These are phyloP conservation scores for Chionographis japonica DNA, from an alignment of 106 monocot genomes.

Conservation along the genomic window DNA sequence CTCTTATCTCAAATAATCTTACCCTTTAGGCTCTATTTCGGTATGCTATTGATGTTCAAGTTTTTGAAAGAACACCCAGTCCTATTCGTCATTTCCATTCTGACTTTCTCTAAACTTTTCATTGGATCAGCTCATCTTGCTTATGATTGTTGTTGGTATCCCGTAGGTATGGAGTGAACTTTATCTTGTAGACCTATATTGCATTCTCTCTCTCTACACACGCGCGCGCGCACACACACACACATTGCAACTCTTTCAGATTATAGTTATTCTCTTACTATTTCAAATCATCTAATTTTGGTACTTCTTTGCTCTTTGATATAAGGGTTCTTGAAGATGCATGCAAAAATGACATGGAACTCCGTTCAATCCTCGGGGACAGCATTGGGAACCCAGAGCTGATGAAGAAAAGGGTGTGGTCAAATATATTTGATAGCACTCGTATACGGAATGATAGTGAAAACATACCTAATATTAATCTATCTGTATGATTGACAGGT, in stretches of 20 bases:
- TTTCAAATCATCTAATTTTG: background rate
- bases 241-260: background rate
- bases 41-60: too few relatives aligned
- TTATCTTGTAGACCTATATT: too few relatives aligned
- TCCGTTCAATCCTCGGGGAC: slow-evolving; percentile 91
- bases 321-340: slow-evolving; percentile 81
- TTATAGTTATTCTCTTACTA: background rate
- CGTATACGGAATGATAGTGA: background rate
- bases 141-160: too few relatives aligned
- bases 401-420: slow-evolving; percentile 81
- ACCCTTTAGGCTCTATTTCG: too few relatives aligned
- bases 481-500: slow-evolving; percentile 41
- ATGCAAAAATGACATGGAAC: slow-evolving; percentile 83
- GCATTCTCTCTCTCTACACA: too few relatives aligned
- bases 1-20: too few relatives aligned
- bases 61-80: too few relatives aligned
- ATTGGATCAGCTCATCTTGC: too few relatives aligned
- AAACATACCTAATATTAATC: background rate
- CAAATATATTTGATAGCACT: slow-evolving; percentile 5
- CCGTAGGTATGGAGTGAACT: too few relatives aligned
- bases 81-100: too few relatives aligned
- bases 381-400: slow-evolving; percentile 93
- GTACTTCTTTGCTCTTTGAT: background rate
- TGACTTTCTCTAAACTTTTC: too few relatives aligned
- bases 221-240: background rate